Conservation (phyloP, 768 basidiomycete genomes). For the Mycena epipterygia region DNA sequence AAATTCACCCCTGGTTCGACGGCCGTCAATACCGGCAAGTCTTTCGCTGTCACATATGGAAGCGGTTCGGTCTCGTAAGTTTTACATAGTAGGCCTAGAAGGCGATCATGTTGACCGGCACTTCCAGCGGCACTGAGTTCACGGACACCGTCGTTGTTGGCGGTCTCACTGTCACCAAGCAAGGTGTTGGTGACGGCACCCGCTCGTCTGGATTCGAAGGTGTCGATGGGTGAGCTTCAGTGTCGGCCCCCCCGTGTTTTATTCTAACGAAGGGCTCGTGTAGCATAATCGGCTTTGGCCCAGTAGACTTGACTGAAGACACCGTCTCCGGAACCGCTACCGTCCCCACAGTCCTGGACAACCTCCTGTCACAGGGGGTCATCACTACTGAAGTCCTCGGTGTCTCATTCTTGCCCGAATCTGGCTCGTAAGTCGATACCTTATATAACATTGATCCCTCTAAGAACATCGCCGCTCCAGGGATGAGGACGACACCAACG, state of each 20-base stretch:
- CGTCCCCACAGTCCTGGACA: slow-evolving; percentile 16
- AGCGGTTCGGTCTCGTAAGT: slow-evolving; percentile 10
- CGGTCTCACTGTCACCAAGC: slow-evolving; percentile 1
- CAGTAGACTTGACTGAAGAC: slow-evolving; percentile 7
- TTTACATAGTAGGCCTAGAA: background rate
- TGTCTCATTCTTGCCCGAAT: slow-evolving; percentile 1
- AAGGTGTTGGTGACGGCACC: background rate
- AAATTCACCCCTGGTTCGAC: background rate
- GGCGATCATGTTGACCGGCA: background rate
- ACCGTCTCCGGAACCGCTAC: background rate
- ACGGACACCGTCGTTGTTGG: slow-evolving; percentile 12
- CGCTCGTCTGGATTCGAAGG: slow-evolving; percentile 4
- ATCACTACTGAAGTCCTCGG: slow-evolving; percentile 7
- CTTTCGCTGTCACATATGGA: slow-evolving; percentile 9
- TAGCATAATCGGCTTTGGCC: slow-evolving; percentile 18
- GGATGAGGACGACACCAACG: slow-evolving; percentile 8
- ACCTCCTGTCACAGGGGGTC: background rate
- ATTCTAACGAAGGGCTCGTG: background rate
- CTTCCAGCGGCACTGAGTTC: slow-evolving; percentile 20
- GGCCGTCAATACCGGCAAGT: background rate
- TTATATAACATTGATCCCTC: background rate
- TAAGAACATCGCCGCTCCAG: background rate
- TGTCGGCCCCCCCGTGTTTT: background rate
- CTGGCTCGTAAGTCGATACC: background rate
- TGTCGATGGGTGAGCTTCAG: slow-evolving; percentile 8